Percentiles rank a stretch among this genome's conserved stretches.
These are phyloP conservation scores for Knufia fluminis DNA, from an alignment of 2,329 filamentous ascomycete genomes.

Conservation along the genomic window DNA sequence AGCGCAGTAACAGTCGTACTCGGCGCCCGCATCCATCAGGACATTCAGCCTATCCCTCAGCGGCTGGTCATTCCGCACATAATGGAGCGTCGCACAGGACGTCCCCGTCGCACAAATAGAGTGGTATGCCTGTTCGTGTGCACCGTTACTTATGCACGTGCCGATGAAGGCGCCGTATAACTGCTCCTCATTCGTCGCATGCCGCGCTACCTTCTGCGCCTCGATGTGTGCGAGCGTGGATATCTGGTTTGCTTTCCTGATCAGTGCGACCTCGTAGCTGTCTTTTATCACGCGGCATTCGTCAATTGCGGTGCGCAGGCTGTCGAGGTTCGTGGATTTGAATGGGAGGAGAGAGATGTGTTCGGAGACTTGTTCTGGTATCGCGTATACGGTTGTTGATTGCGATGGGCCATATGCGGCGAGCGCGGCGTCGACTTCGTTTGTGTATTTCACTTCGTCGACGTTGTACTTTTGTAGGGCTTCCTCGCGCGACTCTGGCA, in stretches of 20 bases:
- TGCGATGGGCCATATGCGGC: conserved; percentile 37
- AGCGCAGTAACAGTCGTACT: conserved; percentile 76
- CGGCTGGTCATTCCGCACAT: conserved; percentile 66
- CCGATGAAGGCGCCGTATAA: conserved; percentile 70
- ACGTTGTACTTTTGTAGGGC: conserved; percentile 71
- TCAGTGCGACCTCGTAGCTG: conserved; percentile 72
- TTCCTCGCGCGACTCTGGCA: conserved; percentile 68
- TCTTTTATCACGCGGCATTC: conserved; percentile 73
- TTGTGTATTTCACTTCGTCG: conserved; percentile 64
- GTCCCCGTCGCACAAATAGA: conserved; percentile 77
- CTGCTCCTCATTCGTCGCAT: conserved; percentile 67
- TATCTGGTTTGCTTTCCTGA: conserved; percentile 71
- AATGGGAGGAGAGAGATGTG: conserved; percentile 63
- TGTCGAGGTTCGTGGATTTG: conserved; percentile 50
- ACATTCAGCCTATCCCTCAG: conserved; percentile 63
- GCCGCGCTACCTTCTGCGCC: conserved; percentile 56
- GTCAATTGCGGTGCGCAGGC: conserved; percentile 65
- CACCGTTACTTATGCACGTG: conserved; percentile 62
- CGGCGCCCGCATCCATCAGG: conserved; percentile 78
- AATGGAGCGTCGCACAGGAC: conserved; percentile 83
- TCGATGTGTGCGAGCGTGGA: conserved; percentile 67
- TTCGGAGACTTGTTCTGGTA: conserved; percentile 66
- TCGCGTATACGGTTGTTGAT: conserved; percentile 58
- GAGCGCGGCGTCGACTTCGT: conserved; percentile 66
- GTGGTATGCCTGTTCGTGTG: conserved; percentile 72